Evolutionary conservation across 768 basidiomycete genomes (phyloP).

Genomic region (Amanita polypyramis): DNA sequence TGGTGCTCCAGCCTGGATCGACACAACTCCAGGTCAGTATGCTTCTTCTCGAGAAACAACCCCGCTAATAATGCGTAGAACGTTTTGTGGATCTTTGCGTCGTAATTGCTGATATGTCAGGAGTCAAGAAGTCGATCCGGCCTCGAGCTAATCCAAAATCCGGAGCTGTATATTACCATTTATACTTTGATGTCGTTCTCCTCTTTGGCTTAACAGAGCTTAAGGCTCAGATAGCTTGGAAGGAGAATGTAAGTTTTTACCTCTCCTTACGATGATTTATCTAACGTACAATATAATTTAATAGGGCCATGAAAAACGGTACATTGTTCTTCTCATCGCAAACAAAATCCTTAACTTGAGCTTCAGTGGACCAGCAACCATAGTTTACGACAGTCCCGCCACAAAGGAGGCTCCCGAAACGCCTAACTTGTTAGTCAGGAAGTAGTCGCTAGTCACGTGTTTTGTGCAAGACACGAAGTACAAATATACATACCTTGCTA

Average conservation of each 20-base stretch:
- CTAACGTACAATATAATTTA: not conserved
- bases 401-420: not conserved
- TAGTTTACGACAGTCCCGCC: not conserved
- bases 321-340: not conserved
- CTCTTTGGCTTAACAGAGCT: too few relatives aligned
- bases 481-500: too few relatives aligned
- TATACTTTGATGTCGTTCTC: conserved; percentile 28
- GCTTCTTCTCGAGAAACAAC: too few relatives aligned
- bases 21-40: conserved; percentile 13
- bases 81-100: conserved; percentile 14
- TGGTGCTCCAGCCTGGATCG: conserved; percentile 13
- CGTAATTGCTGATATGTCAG: conserved; percentile 14
- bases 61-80: not conserved
- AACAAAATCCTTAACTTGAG: not conserved
- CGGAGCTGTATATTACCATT: conserved; percentile 12
- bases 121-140: conserved; percentile 4
- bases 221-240: too few relatives aligned
- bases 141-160: not conserved
- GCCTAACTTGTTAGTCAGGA: too few relatives aligned
- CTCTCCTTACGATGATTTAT: not conserved
- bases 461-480: too few relatives aligned
- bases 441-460: too few relatives aligned
- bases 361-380: conserved; percentile 1
- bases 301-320: conserved; percentile 15
- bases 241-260: conserved; percentile 19